Conservation (phyloP, 768 basidiomycete species). For the Mycena indigotica region DNA sequence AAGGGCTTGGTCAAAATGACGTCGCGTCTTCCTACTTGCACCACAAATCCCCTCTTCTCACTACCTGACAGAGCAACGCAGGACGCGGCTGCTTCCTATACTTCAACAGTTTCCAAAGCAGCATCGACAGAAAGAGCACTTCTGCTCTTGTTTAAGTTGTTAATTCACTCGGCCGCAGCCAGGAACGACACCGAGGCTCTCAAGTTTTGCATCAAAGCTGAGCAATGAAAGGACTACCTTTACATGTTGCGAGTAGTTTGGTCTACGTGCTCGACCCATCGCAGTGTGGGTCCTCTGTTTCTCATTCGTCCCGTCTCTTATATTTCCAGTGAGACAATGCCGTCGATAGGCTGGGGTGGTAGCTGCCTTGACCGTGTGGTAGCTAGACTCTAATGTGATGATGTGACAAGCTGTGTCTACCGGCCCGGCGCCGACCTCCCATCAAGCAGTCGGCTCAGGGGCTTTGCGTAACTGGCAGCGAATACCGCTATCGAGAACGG, state of each 20-base stretch:
- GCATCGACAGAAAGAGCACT: conserved; percentile 68
- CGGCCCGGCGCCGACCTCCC: too few species aligned
- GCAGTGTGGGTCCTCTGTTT: conserved; percentile 73
- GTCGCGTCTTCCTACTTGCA: conserved; percentile 35
- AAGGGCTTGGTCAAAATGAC: conserved; percentile 67
- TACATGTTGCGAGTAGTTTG: conserved; percentile 61
- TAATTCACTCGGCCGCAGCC: conserved; percentile 79
- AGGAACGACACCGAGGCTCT: conserved; percentile 67
- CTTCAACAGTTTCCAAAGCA: conserved; percentile 77
- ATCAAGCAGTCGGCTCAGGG: too few species aligned
- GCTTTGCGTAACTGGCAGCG: too few species aligned
- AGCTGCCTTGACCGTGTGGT: too few species aligned
- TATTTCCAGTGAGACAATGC: too few species aligned
- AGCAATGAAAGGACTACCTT: conserved; percentile 29
- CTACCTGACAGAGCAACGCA: conserved; percentile 41
- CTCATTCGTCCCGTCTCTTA: too few species aligned
- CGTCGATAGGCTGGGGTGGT: too few species aligned
- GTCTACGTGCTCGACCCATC: conserved; percentile 73
- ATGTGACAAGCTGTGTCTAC: too few species aligned
- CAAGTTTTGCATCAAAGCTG: conserved; percentile 55
- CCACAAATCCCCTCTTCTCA: conserved; percentile 42
- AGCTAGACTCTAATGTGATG: too few species aligned
- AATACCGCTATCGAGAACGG: too few species aligned
- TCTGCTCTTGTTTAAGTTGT: conserved; percentile 71
- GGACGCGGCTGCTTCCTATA: conserved; percentile 67